Percentiles rank a stretch among this genome's conserved stretches.
phyloP scores from a whole-genome alignment of 306 rosid species.

The Trichosanthes cucumerina region DNA sequence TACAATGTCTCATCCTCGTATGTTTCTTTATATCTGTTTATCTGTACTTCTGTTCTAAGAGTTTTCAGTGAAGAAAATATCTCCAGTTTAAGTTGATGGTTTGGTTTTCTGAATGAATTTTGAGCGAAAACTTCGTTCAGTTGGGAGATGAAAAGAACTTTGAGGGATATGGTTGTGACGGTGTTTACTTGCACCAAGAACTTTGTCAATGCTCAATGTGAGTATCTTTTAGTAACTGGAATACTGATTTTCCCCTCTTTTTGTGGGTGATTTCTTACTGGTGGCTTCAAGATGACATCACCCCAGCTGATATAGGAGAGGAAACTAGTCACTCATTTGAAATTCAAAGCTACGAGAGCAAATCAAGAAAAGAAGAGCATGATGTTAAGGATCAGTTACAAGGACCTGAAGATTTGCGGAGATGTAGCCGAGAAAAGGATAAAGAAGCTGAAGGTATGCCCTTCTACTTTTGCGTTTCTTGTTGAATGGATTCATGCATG shows the following conservation, averaged over 20 bases:
- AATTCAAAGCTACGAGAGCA: conserved; percentile 17
- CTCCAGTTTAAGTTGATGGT: not conserved
- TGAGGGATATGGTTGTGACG: not conserved
- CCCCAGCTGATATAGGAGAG: conserved; percentile 40
- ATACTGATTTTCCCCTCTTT: conserved; percentile 21
- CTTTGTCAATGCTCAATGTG: not conserved
- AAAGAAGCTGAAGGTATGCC: conserved; percentile 40
- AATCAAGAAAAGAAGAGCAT: conserved; percentile 18
- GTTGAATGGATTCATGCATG: not conserved
- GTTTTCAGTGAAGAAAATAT: not conserved
- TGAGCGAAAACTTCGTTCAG: not conserved
- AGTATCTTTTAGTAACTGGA: not conserved
- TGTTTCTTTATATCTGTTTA: not conserved
- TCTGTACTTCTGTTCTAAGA: not conserved
- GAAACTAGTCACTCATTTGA: conserved; percentile 32
- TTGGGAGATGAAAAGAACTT: not conserved
- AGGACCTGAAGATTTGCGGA: conserved; percentile 25
- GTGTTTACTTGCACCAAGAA: not conserved
- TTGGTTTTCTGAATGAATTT: not conserved
- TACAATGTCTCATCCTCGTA: not conserved
- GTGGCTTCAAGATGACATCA: conserved; percentile 64
- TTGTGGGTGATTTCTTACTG: conserved; percentile 14
- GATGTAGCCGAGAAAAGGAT: conserved; percentile 16
- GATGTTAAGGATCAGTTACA: conserved; percentile 22
- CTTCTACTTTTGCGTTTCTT: not conserved